phyloP scores from a whole-genome alignment of 2,329 filamentous ascomycete species.

The Clarireedia monteithiana region DNA sequence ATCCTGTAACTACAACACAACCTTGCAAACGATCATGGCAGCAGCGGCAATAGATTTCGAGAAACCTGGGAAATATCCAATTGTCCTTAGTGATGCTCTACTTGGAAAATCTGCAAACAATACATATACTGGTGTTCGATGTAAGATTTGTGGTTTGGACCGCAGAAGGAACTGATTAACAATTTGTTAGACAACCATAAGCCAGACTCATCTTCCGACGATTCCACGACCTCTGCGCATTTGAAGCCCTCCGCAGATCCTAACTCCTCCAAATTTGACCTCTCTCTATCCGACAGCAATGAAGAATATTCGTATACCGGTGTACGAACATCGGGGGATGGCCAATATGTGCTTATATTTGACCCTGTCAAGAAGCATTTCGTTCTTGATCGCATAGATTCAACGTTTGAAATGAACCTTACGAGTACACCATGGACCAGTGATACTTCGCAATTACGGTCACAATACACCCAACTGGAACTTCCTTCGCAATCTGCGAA shows the following conservation, averaged over 20 bases:
- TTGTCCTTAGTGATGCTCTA: slow-evolving; percentile 55
- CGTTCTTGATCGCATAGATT: slow-evolving; percentile 72
- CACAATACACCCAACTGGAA: slow-evolving; percentile 58
- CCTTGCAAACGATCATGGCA: background rate
- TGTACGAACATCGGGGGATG: slow-evolving; percentile 46
- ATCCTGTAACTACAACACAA: background rate
- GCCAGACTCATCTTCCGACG: slow-evolving; percentile 42
- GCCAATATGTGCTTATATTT: slow-evolving; percentile 64
- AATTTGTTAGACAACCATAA: slow-evolving; percentile 51
- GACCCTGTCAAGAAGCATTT: slow-evolving; percentile 68
- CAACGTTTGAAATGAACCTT: slow-evolving; percentile 84
- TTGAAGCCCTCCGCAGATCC: slow-evolving; percentile 39
- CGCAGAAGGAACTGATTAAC: slow-evolving; percentile 10
- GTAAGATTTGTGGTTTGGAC: slow-evolving; percentile 33
- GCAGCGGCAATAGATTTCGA: slow-evolving; percentile 45
- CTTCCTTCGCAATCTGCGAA: background rate
- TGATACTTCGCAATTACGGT: slow-evolving; percentile 54
- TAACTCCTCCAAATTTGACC: slow-evolving; percentile 35
- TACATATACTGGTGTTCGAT: slow-evolving; percentile 52
- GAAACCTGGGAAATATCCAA: slow-evolving; percentile 52
- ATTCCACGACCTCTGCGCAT: slow-evolving; percentile 36
- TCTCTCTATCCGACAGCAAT: slow-evolving; percentile 43
- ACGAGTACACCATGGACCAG: slow-evolving; percentile 58
- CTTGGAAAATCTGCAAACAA: slow-evolving; percentile 49
- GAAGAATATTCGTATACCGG: slow-evolving; percentile 55